Conservation (phyloP, 148 eudicot genomes). For the Arctostaphylos glauca region DNA sequence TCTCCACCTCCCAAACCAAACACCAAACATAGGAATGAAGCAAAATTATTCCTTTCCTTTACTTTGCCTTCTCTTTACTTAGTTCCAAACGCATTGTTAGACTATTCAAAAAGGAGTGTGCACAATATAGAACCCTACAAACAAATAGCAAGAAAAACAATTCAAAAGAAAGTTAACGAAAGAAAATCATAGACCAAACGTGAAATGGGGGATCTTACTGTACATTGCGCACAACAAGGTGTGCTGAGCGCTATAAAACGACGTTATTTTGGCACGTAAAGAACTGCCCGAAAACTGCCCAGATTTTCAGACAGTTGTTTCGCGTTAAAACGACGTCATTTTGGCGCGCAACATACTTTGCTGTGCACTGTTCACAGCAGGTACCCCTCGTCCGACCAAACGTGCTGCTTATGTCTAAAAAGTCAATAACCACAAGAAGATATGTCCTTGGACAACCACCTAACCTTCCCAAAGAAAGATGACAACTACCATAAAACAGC, state of each 20-base stretch:
- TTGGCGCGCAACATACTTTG: no score
- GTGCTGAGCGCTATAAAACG: no score
- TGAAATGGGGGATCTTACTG: no score
- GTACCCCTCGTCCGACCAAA: neutral
- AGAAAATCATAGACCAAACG: constrained; percentile 36
- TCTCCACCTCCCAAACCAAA: neutral
- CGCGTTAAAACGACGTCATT: no score
- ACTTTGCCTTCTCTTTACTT: no score
- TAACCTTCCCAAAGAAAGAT: neutral
- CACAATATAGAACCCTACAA: neutral
- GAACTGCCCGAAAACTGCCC: no score
- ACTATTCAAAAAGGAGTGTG: neutral
- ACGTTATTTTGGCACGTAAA: no score
- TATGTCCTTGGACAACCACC: neutral
- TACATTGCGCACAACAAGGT: no score
- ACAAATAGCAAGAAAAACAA: constrained; percentile 32
- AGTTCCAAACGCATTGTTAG: neutral
- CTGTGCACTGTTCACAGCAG: no score
- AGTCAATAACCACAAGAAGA: neutral
- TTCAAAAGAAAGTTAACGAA: constrained; percentile 47
- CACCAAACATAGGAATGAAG: neutral
- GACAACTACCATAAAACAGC: neutral
- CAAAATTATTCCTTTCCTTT: neutral
- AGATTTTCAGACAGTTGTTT: no score
- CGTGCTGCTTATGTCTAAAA: neutral